Percentiles rank a stretch among this genome's conserved stretches.
phyloP scores from a whole-genome alignment of 1,139 yeast species.

The Insectozyma bohioensis region DNA sequence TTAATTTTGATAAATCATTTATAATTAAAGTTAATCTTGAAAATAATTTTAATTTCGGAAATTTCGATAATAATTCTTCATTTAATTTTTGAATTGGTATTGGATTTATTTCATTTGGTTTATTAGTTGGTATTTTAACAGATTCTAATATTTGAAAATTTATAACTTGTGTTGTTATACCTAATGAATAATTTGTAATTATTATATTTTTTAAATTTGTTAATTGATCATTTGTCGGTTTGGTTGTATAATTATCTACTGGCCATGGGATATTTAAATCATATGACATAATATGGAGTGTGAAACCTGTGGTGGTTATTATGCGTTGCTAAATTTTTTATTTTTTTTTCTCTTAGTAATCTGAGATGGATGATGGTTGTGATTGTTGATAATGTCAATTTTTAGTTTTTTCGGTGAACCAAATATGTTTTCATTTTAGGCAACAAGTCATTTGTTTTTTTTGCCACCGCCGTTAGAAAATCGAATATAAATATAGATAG shows the following conservation, averaged over 20 bases:
- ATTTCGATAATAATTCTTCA: constrained; percentile 27
- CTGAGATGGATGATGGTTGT: too few species aligned
- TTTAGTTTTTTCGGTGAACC: too few species aligned
- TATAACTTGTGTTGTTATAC: constrained; percentile 72
- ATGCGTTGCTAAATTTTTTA: too few species aligned
- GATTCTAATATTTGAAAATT: constrained; percentile 62
- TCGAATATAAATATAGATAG: constrained; percentile 1
- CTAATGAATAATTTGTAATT: constrained; percentile 58
- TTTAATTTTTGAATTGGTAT: constrained; percentile 28
- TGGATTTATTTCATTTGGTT: constrained; percentile 36
- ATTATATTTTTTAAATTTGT: constrained; percentile 47
- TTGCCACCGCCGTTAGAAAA: constrained; percentile 20
- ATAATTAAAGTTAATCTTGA: constrained; percentile 74
- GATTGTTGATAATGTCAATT: too few species aligned
- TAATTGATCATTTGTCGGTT: constrained; percentile 43
- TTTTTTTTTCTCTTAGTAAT: constrained; percentile 3
- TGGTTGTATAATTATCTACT: constrained; percentile 41
- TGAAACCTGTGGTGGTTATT: too few species aligned
- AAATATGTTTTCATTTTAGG: too few species aligned
- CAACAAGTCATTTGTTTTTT: neutral
- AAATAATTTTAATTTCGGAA: constrained; percentile 50
- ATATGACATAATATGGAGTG: constrained; percentile 33
- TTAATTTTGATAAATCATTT: constrained; percentile 77
- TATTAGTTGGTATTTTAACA: constrained; percentile 53
- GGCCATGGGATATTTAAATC: constrained; percentile 91